Evolutionary conservation across 2,329 filamentous ascomycete species (phyloP).

Genomic region (Simplicillium aogashimaense): DNA sequence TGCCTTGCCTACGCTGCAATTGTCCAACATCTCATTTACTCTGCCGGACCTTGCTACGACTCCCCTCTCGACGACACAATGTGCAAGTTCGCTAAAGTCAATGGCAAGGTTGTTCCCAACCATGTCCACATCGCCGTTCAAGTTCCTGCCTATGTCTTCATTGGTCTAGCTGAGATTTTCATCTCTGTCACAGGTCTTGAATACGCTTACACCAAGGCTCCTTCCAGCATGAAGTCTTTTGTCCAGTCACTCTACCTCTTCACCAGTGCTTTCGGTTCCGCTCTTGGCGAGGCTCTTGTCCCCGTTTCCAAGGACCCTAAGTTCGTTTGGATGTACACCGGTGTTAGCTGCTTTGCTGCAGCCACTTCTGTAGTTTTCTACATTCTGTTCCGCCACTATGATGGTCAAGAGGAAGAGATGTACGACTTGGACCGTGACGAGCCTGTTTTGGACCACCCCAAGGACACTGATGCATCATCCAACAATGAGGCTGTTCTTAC

Average conservation of each 20-base stretch:
- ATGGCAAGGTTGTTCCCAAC: slow-evolving; percentile 23
- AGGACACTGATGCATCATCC: no score
- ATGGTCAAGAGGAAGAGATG: slow-evolving; percentile 25
- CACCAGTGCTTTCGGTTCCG: slow-evolving; percentile 47
- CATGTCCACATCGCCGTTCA: slow-evolving; percentile 45
- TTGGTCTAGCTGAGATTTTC: slow-evolving; percentile 51
- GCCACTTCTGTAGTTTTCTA: slow-evolving; percentile 40
- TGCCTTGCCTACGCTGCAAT: slow-evolving; percentile 51
- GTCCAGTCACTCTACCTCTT: slow-evolving; percentile 49
- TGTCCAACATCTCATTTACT: slow-evolving; percentile 52
- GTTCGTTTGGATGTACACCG: slow-evolving; percentile 57
- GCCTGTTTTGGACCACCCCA: slow-evolving; percentile 12
- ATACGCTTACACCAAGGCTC: slow-evolving; percentile 66
- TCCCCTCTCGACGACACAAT: slow-evolving; percentile 25
- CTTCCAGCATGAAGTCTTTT: slow-evolving; percentile 57
- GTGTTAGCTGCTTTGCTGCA: slow-evolving; percentile 27
- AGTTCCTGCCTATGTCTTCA: slow-evolving; percentile 44
- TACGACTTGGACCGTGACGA: slow-evolving; percentile 26
- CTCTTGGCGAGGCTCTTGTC: slow-evolving; percentile 51
- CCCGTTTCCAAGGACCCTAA: slow-evolving; percentile 52
- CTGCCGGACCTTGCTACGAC: slow-evolving; percentile 38
- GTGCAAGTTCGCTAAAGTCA: slow-evolving; percentile 23
- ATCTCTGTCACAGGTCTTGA: slow-evolving; percentile 60
- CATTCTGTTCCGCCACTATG: slow-evolving; percentile 26
- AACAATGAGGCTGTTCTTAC: no score